phyloP scores from a whole-genome alignment of 108 stramenopile genomes.

The Stephanodiscus triporus region DNA sequence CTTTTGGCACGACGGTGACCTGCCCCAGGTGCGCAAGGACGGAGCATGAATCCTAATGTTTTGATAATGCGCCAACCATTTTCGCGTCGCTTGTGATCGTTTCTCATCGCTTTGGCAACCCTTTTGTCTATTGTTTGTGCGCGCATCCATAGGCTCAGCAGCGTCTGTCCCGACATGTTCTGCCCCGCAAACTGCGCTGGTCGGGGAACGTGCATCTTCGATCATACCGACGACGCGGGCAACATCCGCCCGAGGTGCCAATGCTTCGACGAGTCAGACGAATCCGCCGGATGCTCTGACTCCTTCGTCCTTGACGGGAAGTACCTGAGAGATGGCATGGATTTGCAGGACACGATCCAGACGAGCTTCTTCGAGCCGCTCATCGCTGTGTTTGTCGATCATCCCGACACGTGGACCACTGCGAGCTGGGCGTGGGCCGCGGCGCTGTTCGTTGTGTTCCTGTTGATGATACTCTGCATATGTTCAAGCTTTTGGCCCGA shows the following conservation, averaged over 20 bases:
- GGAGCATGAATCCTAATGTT: constrained; percentile 3
- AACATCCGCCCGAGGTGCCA: constrained; percentile 65
- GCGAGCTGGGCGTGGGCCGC: constrained; percentile 86
- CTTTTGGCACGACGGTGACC: constrained; percentile 46
- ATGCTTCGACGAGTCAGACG: constrained; percentile 80
- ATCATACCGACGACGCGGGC: constrained; percentile 48
- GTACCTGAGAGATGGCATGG: constrained; percentile 66
- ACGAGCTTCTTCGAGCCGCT: constrained; percentile 86
- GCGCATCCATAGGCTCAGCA: constrained; percentile 60
- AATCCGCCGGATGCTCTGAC: constrained; percentile 78
- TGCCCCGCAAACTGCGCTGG: constrained; percentile 86
- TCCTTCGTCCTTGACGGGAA: constrained; percentile 71
- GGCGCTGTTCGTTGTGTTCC: constrained; percentile 72
- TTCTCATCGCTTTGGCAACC: no score
- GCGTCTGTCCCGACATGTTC: constrained; percentile 83
- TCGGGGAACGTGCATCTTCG: constrained; percentile 74
- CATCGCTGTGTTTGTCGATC: constrained; percentile 85
- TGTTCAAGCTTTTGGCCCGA: constrained; percentile 87
- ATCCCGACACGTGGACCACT: constrained; percentile 84
- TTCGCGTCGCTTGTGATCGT: no score
- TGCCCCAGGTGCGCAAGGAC: constrained; percentile 20
- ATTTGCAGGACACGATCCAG: constrained; percentile 69
- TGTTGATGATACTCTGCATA: constrained; percentile 81
- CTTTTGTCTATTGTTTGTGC: no score
- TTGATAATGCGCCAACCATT: no score